These are phyloP conservation scores for Sarocladium kiliense DNA, from an alignment of 2,329 filamentous ascomycete genomes.

Conservation along the genomic window DNA sequence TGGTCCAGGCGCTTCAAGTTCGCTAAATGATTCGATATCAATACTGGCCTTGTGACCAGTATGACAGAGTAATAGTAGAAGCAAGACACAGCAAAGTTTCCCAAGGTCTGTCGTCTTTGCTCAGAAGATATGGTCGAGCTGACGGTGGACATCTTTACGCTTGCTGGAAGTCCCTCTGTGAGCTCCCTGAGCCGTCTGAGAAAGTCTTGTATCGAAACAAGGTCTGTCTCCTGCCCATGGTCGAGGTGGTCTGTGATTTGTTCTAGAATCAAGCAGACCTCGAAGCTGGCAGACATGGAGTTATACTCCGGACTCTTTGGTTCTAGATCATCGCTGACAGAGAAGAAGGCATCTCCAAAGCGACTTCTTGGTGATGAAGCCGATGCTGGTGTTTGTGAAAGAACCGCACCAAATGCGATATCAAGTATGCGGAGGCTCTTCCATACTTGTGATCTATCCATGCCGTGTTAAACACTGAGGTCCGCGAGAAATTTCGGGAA, in stretches of 20 bases:
- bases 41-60: slow-evolving; percentile 48
- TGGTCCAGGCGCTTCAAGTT: slow-evolving; percentile 18
- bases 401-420: slow-evolving; percentile 31
- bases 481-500: too few species aligned
- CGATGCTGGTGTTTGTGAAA: slow-evolving; percentile 13
- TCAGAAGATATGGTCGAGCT: not conserved
- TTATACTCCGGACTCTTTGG: not conserved
- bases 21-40: slow-evolving; percentile 43
- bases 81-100: slow-evolving; percentile 36
- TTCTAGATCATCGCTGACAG: not conserved
- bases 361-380: not conserved
- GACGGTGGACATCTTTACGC: not conserved
- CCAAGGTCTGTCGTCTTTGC: not conserved
- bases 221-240: not conserved
- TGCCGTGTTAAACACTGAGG: too few species aligned
- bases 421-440: slow-evolving; percentile 34
- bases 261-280: not conserved
- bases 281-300: not conserved
- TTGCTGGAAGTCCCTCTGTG: not conserved
- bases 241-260: slow-evolving; percentile 4
- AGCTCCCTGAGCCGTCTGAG: not conserved
- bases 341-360: not conserved
- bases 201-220: not conserved
- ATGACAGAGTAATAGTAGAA: slow-evolving; percentile 56
- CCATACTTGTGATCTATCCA: slow-evolving; percentile 26